These are phyloP conservation scores for Aspergillus bombycis DNA, from an alignment of 2,329 filamentous ascomycete species.

Conservation along the genomic window DNA sequence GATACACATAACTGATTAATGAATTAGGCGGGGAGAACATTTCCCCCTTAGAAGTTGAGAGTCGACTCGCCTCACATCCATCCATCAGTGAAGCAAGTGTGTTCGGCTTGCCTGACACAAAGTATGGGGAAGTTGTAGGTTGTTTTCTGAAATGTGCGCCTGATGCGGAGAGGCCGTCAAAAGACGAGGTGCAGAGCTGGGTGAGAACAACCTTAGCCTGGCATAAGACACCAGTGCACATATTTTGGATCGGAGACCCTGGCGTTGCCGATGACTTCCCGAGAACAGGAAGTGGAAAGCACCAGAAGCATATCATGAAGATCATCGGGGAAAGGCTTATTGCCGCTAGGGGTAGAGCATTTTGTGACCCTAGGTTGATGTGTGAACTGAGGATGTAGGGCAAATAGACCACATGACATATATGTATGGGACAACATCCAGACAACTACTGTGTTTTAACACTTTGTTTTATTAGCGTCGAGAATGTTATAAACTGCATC, in stretches of 20 bases:
- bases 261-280: slow-evolving; percentile 57
- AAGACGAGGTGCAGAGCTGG: slow-evolving; percentile 61
- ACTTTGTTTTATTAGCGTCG: neutral
- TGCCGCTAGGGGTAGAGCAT: too few relatives aligned
- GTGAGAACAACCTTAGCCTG: slow-evolving; percentile 60
- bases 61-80: slow-evolving; percentile 64
- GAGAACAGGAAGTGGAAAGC: slow-evolving; percentile 68
- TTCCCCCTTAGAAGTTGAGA: slow-evolving; percentile 71
- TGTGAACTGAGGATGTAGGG: neutral
- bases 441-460: neutral
- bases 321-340: slow-evolving; percentile 40
- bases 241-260: slow-evolving; percentile 72
- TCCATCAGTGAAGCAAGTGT: slow-evolving; percentile 63
- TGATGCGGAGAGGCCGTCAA: slow-evolving; percentile 38
- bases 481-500: neutral
- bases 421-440: neutral
- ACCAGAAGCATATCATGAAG: slow-evolving; percentile 60
- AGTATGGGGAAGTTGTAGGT: slow-evolving; percentile 51
- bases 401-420: neutral
- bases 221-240: slow-evolving; percentile 67
- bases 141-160: slow-evolving; percentile 54
- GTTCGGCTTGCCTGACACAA: slow-evolving; percentile 61
- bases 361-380: neutral
- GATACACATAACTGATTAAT: too few relatives aligned
- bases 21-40: slow-evolving; percentile 64